Percentiles rank a stretch among this genome's conserved stretches.
phyloP scores from a whole-genome alignment of 495 filamentous ascomycete species.

The Penicillium riverlandense region DNA sequence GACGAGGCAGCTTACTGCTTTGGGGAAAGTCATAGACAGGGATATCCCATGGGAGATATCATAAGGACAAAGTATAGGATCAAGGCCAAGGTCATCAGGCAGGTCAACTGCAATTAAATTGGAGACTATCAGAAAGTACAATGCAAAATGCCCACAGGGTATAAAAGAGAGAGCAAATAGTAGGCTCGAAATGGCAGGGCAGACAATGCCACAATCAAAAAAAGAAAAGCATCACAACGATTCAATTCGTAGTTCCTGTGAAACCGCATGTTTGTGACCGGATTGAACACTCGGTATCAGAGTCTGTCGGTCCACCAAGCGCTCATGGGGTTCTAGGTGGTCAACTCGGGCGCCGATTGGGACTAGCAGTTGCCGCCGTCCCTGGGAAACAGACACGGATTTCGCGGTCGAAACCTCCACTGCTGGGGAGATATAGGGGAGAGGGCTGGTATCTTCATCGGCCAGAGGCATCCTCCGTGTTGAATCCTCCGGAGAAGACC shows the following conservation, averaged over 20 bases:
- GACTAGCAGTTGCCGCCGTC: constrained; percentile 30
- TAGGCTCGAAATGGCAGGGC: neutral
- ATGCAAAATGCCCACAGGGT: neutral
- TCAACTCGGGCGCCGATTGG: constrained; percentile 23
- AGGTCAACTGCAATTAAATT: too few relatives aligned
- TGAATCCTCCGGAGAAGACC: neutral
- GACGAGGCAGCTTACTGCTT: too few relatives aligned
- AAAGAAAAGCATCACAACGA: constrained; percentile 11
- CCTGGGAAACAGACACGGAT: constrained; percentile 32
- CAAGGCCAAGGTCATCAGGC: too few relatives aligned
- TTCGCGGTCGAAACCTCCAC: constrained; percentile 35
- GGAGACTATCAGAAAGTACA: neutral
- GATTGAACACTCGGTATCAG: constrained; percentile 17
- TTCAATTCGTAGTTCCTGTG: constrained; percentile 34
- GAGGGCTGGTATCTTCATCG: neutral
- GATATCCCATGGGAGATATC: too few relatives aligned
- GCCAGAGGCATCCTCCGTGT: neutral
- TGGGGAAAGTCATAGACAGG: too few relatives aligned
- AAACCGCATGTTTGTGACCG: constrained; percentile 27
- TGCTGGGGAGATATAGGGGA: constrained; percentile 8
- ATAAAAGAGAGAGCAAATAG: constrained; percentile 1
- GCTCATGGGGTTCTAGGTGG: constrained; percentile 18
- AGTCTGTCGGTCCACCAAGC: constrained; percentile 16
- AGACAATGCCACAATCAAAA: neutral
- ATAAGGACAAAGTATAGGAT: too few relatives aligned